Conservation (phyloP, 1,139 yeast genomes). For the Hemisphaericaspora xylanilytica region DNA sequence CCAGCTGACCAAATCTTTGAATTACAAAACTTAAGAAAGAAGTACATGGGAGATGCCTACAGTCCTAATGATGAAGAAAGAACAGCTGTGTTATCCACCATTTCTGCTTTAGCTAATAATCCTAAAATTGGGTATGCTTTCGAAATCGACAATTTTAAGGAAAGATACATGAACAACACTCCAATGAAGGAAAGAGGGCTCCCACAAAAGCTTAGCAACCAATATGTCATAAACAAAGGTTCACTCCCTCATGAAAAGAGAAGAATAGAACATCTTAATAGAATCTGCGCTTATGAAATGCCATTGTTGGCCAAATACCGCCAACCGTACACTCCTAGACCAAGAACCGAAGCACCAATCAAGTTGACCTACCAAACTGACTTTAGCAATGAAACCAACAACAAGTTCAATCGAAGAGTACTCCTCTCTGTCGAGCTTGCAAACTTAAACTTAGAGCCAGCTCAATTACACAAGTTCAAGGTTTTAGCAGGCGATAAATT, state of each 20-base stretch:
- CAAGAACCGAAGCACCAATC: slow-evolving; percentile 50
- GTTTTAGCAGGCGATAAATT: slow-evolving; percentile 78
- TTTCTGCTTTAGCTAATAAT: slow-evolving; percentile 30
- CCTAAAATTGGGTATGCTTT: slow-evolving; percentile 45
- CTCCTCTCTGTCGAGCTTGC: slow-evolving; percentile 53
- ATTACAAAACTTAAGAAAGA: slow-evolving; percentile 58
- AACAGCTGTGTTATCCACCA: slow-evolving; percentile 45
- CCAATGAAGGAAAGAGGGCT: slow-evolving; percentile 38
- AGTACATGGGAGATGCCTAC: slow-evolving; percentile 55
- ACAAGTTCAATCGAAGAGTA: slow-evolving; percentile 71
- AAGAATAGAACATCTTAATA: slow-evolving; percentile 51
- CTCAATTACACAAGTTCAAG: slow-evolving; percentile 70
- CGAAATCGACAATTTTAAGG: slow-evolving; percentile 47
- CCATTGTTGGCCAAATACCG: slow-evolving; percentile 79
- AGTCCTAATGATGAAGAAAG: slow-evolving; percentile 51
- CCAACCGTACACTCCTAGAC: slow-evolving; percentile 53
- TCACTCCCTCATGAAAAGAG: slow-evolving; percentile 37
- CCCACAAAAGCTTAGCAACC: slow-evolving; percentile 42
- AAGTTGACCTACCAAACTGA: slow-evolving; percentile 70
- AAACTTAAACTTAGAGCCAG: slow-evolving; percentile 51
- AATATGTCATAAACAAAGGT: slow-evolving; percentile 39
- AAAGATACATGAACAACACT: slow-evolving; percentile 44
- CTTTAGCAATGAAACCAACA: slow-evolving; percentile 59
- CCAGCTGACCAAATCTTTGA: slow-evolving; percentile 62
- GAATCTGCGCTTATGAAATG: slow-evolving; percentile 88